Evolutionary conservation across 306 rosid genomes (phyloP).

Genomic region (Cajanus cajan): DNA sequence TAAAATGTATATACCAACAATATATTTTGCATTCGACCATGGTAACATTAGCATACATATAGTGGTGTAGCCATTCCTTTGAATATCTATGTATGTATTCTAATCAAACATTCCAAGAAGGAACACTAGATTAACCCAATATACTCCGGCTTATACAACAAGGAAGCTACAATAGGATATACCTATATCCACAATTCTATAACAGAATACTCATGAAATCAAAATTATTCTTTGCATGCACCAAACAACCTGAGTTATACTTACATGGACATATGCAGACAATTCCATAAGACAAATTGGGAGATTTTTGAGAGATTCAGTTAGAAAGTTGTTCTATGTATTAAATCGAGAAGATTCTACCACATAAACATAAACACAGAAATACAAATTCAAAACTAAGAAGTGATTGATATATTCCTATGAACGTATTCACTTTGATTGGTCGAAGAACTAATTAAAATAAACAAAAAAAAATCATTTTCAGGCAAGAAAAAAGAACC

Average conservation of each 20-base stretch:
- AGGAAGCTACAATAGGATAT: constrained; percentile 13
- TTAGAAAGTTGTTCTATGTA: not conserved
- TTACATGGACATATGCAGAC: not conserved
- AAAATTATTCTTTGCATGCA: not conserved
- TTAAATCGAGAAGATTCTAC: not conserved
- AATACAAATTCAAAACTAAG: not conserved
- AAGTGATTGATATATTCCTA: not conserved
- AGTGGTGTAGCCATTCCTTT: not conserved
- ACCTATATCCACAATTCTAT: not conserved
- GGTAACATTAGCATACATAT: not conserved
- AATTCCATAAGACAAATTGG: not conserved
- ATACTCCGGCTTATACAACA: not conserved
- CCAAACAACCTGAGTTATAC: not conserved
- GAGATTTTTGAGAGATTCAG: not conserved
- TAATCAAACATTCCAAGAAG: constrained; percentile 11
- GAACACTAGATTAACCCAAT: not conserved
- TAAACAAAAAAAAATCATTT: too few relatives aligned
- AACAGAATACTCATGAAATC: constrained; percentile 13
- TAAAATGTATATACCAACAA: constrained; percentile 11
- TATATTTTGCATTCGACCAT: not conserved
- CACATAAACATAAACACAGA: not conserved
- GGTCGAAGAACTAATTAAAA: too few relatives aligned
- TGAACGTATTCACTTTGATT: not conserved
- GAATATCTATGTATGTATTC: not conserved
- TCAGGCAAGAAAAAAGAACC: too few relatives aligned